These are phyloP conservation scores for Saturnispora mendoncae DNA, from an alignment of 805 yeast genomes.

Conservation along the genomic window DNA sequence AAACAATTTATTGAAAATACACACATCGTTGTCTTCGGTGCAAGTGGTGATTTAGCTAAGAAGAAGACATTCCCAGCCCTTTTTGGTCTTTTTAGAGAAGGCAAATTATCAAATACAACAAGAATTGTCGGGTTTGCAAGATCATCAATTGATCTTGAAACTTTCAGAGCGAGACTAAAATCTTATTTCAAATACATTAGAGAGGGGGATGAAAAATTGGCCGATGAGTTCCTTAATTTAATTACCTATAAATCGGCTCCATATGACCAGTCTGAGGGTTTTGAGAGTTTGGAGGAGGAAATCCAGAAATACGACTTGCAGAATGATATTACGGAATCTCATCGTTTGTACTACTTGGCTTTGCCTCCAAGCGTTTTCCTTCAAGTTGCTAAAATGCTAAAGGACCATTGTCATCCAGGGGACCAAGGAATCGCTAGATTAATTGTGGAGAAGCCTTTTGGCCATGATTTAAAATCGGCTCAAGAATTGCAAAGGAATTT, in stretches of 20 bases:
- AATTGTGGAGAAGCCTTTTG: conserved; percentile 95
- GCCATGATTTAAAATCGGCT: conserved; percentile 77
- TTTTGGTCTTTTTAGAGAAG: conserved; percentile 69
- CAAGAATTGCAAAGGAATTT: conserved; percentile 67
- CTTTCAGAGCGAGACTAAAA: conserved; percentile 57
- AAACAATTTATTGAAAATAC: conserved; percentile 54
- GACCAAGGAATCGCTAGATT: conserved; percentile 64
- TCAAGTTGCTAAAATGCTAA: conserved; percentile 65
- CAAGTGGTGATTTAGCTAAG: conserved; percentile 91
- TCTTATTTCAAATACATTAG: conserved; percentile 42
- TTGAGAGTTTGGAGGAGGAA: conserved; percentile 40
- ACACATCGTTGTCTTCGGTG: conserved; percentile 79
- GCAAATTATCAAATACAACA: conserved; percentile 59
- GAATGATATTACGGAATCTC: conserved; percentile 41
- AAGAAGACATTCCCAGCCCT: conserved; percentile 90
- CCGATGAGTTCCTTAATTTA: conserved; percentile 57
- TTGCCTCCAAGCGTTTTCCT: conserved; percentile 91
- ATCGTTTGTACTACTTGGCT: conserved; percentile 86
- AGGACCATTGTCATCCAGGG: conserved; percentile 55
- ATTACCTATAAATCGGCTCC: conserved; percentile 66
- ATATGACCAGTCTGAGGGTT: conserved; percentile 78
- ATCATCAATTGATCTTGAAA: conserved; percentile 58
- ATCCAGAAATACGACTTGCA: conserved; percentile 53
- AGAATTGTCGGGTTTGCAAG: conserved; percentile 90
- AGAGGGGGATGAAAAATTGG: conserved; percentile 24